Base-by-base conservation (phyloP, 164 flowering plant species). In the Umbilicus rupestris region DNA sequence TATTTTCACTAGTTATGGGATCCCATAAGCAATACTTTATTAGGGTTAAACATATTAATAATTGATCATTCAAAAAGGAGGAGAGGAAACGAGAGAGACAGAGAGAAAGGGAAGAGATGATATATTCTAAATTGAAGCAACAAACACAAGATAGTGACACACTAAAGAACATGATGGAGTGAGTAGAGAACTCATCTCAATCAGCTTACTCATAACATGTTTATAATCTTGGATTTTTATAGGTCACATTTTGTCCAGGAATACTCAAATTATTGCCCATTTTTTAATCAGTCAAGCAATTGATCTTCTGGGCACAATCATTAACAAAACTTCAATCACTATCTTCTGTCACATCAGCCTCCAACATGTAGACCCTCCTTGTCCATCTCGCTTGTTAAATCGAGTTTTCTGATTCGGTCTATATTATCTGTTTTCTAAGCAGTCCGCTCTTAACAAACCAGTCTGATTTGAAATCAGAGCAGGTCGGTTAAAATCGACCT, bases 361-460 rank as follows among this genome's bases (percentile, higher is more conserved):
- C 60, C 33, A 55, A 55, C 60, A 55, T 55, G 60, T 55, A 55
- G 60, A 55, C 60, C 60, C 60, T 55, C 60, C 33, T 55, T 55
- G 60, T 55, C n/a, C n/a, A n/a, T n/a, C n/a, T n/a, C n/a, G n/a
- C n/a, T n/a, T n/a, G n/a, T n/a, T n/a, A n/a, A n/a, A n/a, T n/a
- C n/a, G n/a, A n/a, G n/a, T n/a, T n/a, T n/a, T n/a, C n/a, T n/a
- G n/a, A n/a, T n/a, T n/a, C n/a, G n/a, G n/a, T n/a, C n/a, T n/a
- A n/a, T n/a, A n/a, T n/a, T n/a, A n/a, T n/a, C n/a, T n/a, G n/a
- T n/a, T n/a, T n/a, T n/a, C n/a, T n/a, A n/a, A n/a, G n/a, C n/a
- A n/a, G n/a, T n/a, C n/a, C n/a, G n/a, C n/a, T n/a, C n/a, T n/a
- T n/a, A n/a, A n/a, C n/a, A n/a, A n/a, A n/a, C n/a, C n/a, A n/a